Conservation (phyloP, 495 filamentous ascomycete genomes). For the Antarctomyces pellizariae region DNA sequence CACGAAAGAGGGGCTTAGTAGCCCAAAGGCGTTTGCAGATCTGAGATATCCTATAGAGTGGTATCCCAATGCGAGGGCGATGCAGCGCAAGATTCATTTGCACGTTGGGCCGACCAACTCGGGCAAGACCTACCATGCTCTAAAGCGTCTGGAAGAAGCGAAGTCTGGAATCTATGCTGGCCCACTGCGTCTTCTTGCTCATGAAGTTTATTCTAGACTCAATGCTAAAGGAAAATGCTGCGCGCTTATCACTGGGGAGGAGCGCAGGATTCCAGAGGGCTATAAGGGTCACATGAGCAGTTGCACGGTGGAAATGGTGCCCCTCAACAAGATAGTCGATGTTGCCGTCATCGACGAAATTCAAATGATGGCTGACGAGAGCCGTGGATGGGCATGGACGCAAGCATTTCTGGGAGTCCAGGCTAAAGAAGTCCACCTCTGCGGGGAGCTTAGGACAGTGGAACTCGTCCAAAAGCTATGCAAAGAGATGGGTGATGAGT, state of each 20-base stretch:
- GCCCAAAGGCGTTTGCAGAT: constrained; percentile 49
- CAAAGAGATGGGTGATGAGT: constrained; percentile 55
- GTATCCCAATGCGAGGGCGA: constrained; percentile 58
- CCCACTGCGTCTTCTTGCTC: constrained; percentile 70
- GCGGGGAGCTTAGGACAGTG: constrained; percentile 68
- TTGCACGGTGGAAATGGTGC: constrained; percentile 95
- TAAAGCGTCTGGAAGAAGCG: constrained; percentile 61
- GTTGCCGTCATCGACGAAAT: constrained; percentile 97
- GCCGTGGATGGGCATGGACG: constrained; percentile 94
- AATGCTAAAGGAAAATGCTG: constrained; percentile 48
- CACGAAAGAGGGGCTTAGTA: no score
- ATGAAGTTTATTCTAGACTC: constrained; percentile 76
- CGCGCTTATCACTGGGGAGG: constrained; percentile 79
- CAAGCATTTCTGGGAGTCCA: constrained; percentile 69
- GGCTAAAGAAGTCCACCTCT: constrained; percentile 78
- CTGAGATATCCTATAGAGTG: constrained; percentile 71
- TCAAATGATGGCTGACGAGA: constrained; percentile 70
- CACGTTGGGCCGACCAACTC: constrained; percentile 98
- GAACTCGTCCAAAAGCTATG: constrained; percentile 63
- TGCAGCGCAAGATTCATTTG: constrained; percentile 67
- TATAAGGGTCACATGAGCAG: constrained; percentile 33
- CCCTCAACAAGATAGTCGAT: constrained; percentile 42
- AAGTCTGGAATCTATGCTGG: constrained; percentile 74
- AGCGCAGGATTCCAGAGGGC: constrained; percentile 34
- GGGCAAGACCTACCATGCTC: constrained; percentile 88